Conservation (phyloP, 73 alveolate genomes). For the Paramecium caudatum region DNA sequence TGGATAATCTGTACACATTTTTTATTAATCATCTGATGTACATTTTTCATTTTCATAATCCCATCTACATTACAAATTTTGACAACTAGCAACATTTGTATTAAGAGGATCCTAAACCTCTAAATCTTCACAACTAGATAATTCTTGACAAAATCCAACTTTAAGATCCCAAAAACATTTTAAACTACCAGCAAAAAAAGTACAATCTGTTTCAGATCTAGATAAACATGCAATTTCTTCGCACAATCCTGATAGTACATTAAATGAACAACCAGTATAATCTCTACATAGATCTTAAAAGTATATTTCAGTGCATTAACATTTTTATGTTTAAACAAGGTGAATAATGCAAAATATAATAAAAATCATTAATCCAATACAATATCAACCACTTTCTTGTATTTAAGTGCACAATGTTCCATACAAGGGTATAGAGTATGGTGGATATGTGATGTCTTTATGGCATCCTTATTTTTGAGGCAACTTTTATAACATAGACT, state of each 20-base stretch:
- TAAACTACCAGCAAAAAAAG: conserved; percentile 38
- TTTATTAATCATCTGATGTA: conserved; percentile 20
- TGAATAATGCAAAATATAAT: not conserved
- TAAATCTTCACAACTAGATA: not conserved
- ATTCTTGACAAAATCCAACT: not conserved
- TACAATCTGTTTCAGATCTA: conserved; percentile 24
- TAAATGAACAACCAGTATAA: not conserved
- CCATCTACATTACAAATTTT: not conserved
- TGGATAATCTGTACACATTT: not conserved
- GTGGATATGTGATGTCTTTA: conserved; percentile 35
- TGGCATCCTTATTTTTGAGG: conserved; percentile 32
- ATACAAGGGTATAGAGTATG: conserved; percentile 45
- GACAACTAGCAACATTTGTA: conserved; percentile 21
- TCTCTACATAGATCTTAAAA: conserved; percentile 25
- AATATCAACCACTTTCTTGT: conserved; percentile 13
- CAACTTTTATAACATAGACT: conserved; percentile 35
- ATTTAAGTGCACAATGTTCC: conserved; percentile 46
- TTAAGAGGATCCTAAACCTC: not conserved
- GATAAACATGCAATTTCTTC: conserved; percentile 12
- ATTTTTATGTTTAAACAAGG: not conserved
- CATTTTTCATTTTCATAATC: conserved; percentile 30
- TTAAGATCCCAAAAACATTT: conserved; percentile 8
- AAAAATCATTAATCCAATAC: not conserved
- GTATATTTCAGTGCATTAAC: conserved; percentile 15
- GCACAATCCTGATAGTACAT: not conserved